Evolutionary conservation across 192 early-diverging fungal genomes (phyloP).

Genomic region (Umbelopsis sp.): DNA sequence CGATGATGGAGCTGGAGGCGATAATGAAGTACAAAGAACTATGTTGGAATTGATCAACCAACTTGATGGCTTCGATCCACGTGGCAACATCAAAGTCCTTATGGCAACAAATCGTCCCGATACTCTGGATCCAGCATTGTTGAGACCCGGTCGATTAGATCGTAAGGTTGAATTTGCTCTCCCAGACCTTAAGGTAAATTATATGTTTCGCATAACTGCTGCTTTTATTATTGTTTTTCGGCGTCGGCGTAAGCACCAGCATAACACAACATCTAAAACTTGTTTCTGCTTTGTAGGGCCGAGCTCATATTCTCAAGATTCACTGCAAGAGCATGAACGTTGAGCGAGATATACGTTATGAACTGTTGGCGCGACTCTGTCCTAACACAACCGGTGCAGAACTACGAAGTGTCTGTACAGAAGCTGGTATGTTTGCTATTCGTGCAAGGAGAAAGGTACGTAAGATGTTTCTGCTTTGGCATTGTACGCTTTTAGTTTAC

Average conservation of each 20-base stretch:
- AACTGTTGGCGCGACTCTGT: slow-evolving; percentile 95
- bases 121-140: slow-evolving; percentile 95
- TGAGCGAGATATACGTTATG: slow-evolving; percentile 98
- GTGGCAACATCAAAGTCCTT: slow-evolving; percentile 99
- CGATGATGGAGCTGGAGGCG: slow-evolving; percentile 98
- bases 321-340: slow-evolving; percentile 99
- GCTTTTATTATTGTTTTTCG: too few species aligned
- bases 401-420: slow-evolving; percentile 97
- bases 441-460: slow-evolving; percentile 89
- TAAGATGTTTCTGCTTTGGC: too few species aligned
- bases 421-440: slow-evolving; percentile 99
- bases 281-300: slow-evolving; percentile 59
- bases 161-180: slow-evolving; percentile 98
- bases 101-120: slow-evolving; percentile 99
- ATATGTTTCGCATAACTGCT: background rate
- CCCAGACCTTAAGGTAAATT: slow-evolving; percentile 82
- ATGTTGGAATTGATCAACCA: slow-evolving; percentile 99
- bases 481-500: too few species aligned
- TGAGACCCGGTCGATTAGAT: slow-evolving; percentile 98
- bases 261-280: background rate
- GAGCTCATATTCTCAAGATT: slow-evolving; percentile 98
- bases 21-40: slow-evolving; percentile 99
- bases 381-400: slow-evolving; percentile 99
- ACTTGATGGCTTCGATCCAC: slow-evolving; percentile 98
- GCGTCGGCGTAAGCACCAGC: too few species aligned